Evolutionary conservation across 306 rosid genomes (phyloP), one percentile per base, ranked within the genome.

Genomic region (Dicorynia guianensis): DNA sequence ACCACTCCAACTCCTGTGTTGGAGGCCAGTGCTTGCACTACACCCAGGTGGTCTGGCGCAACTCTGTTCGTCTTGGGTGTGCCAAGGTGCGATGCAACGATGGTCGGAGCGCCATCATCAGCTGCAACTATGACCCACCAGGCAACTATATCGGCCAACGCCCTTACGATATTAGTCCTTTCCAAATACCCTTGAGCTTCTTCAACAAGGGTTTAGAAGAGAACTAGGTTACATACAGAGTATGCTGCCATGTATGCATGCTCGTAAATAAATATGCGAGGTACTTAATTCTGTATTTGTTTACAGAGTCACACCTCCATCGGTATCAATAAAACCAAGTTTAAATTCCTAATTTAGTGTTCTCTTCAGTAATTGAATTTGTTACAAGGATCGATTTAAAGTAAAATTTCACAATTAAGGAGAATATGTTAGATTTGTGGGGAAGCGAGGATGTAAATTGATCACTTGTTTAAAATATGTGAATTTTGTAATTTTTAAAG

Each of bases 11-110:
- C 44, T 13, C 77, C 0, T 87, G 89, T 49, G 57, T 12, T 17
- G 80, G 67, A 6, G 82, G 85, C 0, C 36, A 55, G 36, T 85
- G 90, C 11, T 8, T 5, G 3, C 87, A 88, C 17, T 86, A 84
- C 49, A 88, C 90, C 62, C 93, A 89, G 13, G 84, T 82, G 7
- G 81, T 86, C 30, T 89, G 91, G 91, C 71, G 5, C 2, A 38
- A 84, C 36, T 59, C 93, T 0, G 1, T 4, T 0, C 79, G 82
- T 4, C 11, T 89, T 7, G 91, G 89, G 35, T 89, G 91, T 71
- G 87, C 85, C 9, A 86, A 77, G 81, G 89, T 84, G 12, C 76
- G 5, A 15, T 89, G 93, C 63, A 38, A 72, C 20, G 76, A 75
- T 19, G 83, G 73, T 0, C 53, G 84, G 4, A 77, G 79, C 48